Percentiles rank a stretch among this genome's conserved stretches.
These are phyloP conservation scores for Colletotrichum sp. DNA, from an alignment of 2,329 filamentous ascomycete genomes.

Conservation along the genomic window DNA sequence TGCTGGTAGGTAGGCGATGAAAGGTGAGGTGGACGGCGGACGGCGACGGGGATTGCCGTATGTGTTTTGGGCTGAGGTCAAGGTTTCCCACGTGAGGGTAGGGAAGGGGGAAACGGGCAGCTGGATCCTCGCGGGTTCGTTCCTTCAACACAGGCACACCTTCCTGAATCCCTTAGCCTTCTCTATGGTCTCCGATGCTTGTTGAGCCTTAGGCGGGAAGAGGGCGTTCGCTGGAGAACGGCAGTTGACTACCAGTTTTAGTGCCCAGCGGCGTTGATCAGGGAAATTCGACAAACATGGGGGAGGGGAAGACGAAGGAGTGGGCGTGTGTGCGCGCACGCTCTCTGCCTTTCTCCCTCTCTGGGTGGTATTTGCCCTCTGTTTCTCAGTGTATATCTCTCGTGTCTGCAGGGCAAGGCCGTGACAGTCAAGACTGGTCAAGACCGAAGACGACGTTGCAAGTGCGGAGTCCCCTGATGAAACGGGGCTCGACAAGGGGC, in stretches of 20 bases:
- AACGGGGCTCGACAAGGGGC: constrained; percentile 21
- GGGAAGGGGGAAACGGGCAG: constrained; percentile 1
- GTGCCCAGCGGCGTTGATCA: constrained; percentile 2
- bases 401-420: neutral
- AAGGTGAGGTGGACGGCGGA: neutral
- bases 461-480: constrained; percentile 22
- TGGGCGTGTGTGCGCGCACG: neutral
- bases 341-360: neutral
- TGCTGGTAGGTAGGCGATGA: neutral
- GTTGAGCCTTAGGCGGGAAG: neutral
- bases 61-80: constrained; percentile 2
- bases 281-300: constrained; percentile 7
- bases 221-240: neutral
- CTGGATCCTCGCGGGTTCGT: neutral
- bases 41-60: neutral
- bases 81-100: constrained; percentile 13
- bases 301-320: neutral
- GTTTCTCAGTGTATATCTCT: neutral
- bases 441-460: constrained; percentile 13
- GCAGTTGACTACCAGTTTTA: constrained; percentile 3
- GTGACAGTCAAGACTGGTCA: neutral
- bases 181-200: neutral
- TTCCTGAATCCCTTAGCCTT: neutral
- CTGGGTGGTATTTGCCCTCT: neutral
- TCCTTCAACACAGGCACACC: neutral